These are phyloP conservation scores for Linum trigynum DNA, from an alignment of 345 rosid species.

Conservation along the genomic window DNA sequence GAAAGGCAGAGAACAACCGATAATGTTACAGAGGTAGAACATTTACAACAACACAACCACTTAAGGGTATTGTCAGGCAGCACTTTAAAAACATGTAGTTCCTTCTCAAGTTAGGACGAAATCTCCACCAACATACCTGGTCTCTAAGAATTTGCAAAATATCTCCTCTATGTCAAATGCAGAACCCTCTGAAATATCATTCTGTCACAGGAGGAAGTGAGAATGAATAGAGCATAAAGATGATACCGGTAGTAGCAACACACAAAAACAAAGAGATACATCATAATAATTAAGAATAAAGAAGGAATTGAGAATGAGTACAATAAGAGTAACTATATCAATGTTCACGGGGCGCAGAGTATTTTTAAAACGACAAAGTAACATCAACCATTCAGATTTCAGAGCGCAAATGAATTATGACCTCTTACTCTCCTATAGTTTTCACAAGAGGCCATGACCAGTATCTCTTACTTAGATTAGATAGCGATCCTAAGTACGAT, in stretches of 20 bases:
- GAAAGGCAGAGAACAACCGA: background rate
- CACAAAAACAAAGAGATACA: background rate
- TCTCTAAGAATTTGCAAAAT: conserved; percentile 4
- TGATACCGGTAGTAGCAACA: background rate
- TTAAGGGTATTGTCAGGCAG: background rate
- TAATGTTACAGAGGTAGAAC: background rate
- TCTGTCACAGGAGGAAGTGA: background rate
- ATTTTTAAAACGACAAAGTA: background rate
- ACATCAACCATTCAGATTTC: background rate
- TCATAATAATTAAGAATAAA: background rate
- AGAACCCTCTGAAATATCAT: background rate
- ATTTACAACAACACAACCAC: background rate
- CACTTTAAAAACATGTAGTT: background rate
- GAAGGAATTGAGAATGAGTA: background rate
- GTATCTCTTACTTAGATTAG: no score
- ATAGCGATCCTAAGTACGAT: no score
- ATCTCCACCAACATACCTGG: background rate
- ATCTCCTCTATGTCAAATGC: conserved; percentile 2
- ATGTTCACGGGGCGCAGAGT: background rate
- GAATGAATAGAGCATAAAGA: background rate
- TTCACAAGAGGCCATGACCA: no score
- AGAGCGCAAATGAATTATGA: background rate
- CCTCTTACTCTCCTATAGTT: no score
- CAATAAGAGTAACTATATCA: background rate
- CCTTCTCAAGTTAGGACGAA: background rate